Conservation (phyloP, 768 basidiomycete genomes). For the Sarcomyxa edulis region DNA sequence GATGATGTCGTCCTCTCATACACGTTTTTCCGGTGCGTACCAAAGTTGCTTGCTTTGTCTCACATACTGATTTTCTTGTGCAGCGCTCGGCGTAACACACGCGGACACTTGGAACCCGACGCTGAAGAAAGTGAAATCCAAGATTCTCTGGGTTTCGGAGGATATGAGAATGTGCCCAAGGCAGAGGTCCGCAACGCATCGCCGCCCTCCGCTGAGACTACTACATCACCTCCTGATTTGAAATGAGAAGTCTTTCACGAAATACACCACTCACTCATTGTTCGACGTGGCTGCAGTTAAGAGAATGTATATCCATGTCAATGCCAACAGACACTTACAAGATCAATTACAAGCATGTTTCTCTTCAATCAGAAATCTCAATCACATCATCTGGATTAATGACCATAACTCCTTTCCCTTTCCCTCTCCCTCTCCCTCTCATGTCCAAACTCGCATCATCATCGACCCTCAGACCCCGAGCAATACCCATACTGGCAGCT, state of each 20-base stretch:
- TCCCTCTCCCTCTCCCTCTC: constrained; percentile 16
- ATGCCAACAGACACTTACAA: too few relatives aligned
- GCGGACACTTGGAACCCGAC: constrained; percentile 88
- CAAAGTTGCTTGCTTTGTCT: not conserved
- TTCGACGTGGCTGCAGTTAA: too few relatives aligned
- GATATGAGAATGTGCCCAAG: constrained; percentile 52
- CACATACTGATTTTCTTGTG: not conserved
- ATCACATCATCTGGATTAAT: constrained; percentile 37
- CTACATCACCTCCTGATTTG: too few relatives aligned
- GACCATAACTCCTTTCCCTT: constrained; percentile 5
- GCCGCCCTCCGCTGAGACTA: too few relatives aligned
- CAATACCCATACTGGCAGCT: not conserved
- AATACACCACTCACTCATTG: too few relatives aligned
- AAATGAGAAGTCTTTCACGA: too few relatives aligned
- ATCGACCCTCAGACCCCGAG: not conserved
- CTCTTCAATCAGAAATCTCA: constrained; percentile 54
- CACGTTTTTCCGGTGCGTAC: constrained; percentile 88
- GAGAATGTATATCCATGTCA: too few relatives aligned
- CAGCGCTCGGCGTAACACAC: constrained; percentile 82
- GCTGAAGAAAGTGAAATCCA: constrained; percentile 77
- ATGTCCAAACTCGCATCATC: constrained; percentile 2
- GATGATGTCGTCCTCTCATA: constrained; percentile 94
- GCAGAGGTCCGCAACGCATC: too few relatives aligned
- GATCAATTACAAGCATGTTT: too few relatives aligned
- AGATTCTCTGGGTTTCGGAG: constrained; percentile 70